phyloP scores from a whole-genome alignment of 106 monocot species.

The Apostasia ramifera region DNA sequence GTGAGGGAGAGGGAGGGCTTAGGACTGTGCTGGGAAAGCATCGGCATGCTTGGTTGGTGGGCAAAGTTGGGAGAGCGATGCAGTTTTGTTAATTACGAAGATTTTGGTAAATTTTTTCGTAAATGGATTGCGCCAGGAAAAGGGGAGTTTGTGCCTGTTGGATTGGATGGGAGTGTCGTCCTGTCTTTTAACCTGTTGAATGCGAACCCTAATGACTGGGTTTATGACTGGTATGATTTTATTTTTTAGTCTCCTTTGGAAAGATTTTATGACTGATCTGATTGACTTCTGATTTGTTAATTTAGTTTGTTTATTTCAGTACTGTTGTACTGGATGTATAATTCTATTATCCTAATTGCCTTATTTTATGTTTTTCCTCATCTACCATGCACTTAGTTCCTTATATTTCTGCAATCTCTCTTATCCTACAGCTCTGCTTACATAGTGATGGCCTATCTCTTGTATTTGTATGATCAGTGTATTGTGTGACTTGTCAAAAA shows the following conservation, averaged over 20 bases:
- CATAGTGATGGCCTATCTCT: no score
- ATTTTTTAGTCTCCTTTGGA: not conserved
- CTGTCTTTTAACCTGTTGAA: constrained; percentile 86
- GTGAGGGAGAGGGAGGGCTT: constrained; percentile 6
- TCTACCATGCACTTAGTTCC: no score
- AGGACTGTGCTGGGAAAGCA: constrained; percentile 80
- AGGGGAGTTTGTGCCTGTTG: constrained; percentile 83
- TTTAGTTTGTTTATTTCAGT: no score
- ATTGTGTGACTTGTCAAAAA: no score
- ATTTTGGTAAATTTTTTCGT: constrained; percentile 63
- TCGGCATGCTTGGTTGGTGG: constrained; percentile 84
- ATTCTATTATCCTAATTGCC: no score
- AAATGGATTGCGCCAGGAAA: constrained; percentile 29
- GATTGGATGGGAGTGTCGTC: constrained; percentile 72
- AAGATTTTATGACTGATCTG: not conserved
- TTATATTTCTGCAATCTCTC: no score
- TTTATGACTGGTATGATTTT: constrained; percentile 77
- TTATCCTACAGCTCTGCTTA: no score
- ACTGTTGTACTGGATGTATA: no score
- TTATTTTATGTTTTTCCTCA: no score
- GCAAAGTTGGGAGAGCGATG: constrained; percentile 29
- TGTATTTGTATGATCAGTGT: no score
- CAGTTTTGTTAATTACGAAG: constrained; percentile 25
- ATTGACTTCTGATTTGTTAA: not conserved
- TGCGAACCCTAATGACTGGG: constrained; percentile 80